Base-by-base conservation (phyloP, 345 rosid species). In the Abelmoschus esculentus region DNA sequence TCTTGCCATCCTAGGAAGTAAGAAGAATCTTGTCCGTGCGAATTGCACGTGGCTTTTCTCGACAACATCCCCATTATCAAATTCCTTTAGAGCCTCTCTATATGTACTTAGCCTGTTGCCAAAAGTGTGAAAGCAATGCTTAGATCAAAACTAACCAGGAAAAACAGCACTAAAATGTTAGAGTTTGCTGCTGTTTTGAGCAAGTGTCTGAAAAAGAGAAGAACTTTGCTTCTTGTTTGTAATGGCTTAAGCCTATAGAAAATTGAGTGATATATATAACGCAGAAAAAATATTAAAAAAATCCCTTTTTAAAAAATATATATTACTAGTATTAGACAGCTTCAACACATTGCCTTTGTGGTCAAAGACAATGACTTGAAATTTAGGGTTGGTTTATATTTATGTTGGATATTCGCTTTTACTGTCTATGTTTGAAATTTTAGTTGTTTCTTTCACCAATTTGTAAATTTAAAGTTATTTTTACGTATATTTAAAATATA, bases 21-120 rank as follows among this genome's bases (percentile, higher is more conserved):
- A 49, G 93, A 86, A 42, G 96, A 90, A 83, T 88, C 90, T 79
- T 90, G 93, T n/a, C 91, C 93, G 38, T 90, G 93, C 75, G 84
- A 78, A 56, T 88, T 88, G 72, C 89, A 83, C 71, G 80, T 83
- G 67, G 80, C 93, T 88, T 86, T 90, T 72, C 66, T 73, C 17
- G 96, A 90, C 79, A 88, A 77, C 69, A 80, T 53, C 76, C 78
- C 72, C 96, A 86, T 40, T 17, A 54, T 54, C 58, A 19, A 54
- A 18, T 54, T 54, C 29, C 12, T 18, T 53, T 11, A 58, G 19
- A 12, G n/a, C 59, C 32, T 34, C 13, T 44, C 13, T 36, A 15
- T 18, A 15, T 40, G 22, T 17, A 18, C 57, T 53, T 53, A 62
- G 31, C 52, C 22, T n/a, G 34, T 10, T 3, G 19, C 49, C 26